Evolutionary conservation across 306 rosid genomes (phyloP).

Genomic region (Gastrolobium villosum): DNA sequence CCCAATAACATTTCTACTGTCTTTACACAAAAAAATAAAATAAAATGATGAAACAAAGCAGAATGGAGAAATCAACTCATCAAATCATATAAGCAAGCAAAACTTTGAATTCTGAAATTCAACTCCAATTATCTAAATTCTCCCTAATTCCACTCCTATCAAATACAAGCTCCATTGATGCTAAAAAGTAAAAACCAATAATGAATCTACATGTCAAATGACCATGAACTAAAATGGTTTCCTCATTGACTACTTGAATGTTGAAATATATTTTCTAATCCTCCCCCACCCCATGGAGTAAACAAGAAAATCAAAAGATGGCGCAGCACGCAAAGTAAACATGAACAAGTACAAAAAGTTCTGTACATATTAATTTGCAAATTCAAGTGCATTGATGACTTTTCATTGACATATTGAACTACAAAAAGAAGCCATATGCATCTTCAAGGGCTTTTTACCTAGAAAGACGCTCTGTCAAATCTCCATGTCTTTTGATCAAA

Average conservation of each 20-base stretch:
- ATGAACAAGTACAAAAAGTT: conserved; percentile 24
- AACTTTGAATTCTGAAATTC: conserved; percentile 3
- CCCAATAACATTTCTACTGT: neutral
- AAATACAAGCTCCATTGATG: neutral
- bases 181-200: conserved; percentile 28
- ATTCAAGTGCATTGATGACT: conserved; percentile 11
- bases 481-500: conserved; percentile 84
- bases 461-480: conserved; percentile 85
- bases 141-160: neutral
- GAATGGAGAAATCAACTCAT: neutral
- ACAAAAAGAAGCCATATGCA: conserved; percentile 22
- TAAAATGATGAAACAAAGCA: neutral
- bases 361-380: neutral
- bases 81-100: neutral
- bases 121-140: conserved; percentile 24
- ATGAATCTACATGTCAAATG: conserved; percentile 13
- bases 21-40: neutral
- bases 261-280: conserved; percentile 26
- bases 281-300: conserved; percentile 2
- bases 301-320: conserved; percentile 18
- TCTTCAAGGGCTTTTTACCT: conserved; percentile 58
- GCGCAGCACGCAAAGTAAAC: conserved; percentile 29
- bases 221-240: conserved; percentile 8
- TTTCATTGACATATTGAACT: conserved; percentile 26
- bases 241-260: neutral